Base-by-base conservation (phyloP, 345 rosid genomes). In the Euphorbia pulcherrima region DNA sequence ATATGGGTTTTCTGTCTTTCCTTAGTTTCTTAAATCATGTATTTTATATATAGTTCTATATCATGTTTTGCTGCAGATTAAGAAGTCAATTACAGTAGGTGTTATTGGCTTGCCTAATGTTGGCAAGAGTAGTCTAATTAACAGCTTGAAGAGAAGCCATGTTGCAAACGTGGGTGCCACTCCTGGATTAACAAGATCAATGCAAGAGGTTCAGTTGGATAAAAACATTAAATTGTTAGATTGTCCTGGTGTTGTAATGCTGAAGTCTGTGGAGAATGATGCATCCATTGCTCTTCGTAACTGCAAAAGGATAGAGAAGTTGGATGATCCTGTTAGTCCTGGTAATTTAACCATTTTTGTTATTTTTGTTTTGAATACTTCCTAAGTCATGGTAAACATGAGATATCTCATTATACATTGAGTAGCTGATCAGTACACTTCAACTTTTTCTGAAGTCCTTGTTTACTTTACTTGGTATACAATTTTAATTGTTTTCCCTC, bases 221-320 rank as follows among this genome's bases (percentile, higher is more conserved):
- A 88, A 84, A 78, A 88, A 89, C 81, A 90, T 94, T 52, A 94
- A 91, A 72, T 78, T 91, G 75, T 67, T 94, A 77, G 99, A 94
- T 76, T 94, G 97, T 73, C 99, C 97, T 69, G 99, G 99, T 62
- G 96, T 94, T 75, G 99, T 91, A 64, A 85, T 94, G 97, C 92
- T 91, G 51, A 88, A 84, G 73, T 91, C 96, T 55, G 70, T 65
- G 5, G 93, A 67, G 58, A 87, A 85, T 76, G 90, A 88, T 78
- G 79, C 89, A 13, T 80, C 96, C 8, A 65, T 88, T 61, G 92
- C 92, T 65, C 99, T 94, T 72, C 86, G 92, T 46, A 94, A 91
- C 68, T 94, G 99, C 85, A 94, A 94, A 83, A 83, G 96, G 70
- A 91, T 94, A 41, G 99, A 94, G 80, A 94, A 91, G 81, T 77